phyloP scores from a whole-genome alignment of 2,329 filamentous ascomycete genomes.

The Fusarium siculi region DNA sequence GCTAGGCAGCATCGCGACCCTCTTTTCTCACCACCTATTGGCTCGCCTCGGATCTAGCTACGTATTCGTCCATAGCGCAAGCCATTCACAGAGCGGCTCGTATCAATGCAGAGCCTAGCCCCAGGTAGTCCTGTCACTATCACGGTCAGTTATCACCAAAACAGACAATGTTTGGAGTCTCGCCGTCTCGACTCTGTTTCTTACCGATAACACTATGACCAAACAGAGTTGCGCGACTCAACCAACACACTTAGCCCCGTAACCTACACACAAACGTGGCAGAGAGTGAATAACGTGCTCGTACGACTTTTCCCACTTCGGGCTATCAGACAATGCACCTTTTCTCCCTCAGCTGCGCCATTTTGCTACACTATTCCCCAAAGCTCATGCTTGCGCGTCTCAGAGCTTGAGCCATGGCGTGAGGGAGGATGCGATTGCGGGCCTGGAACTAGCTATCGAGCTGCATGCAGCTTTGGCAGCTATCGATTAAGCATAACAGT shows the following conservation, averaged over 20 bases:
- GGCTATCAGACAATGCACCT: no score
- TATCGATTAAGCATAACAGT: conserved; percentile 3
- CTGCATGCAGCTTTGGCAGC: neutral
- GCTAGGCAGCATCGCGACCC: neutral
- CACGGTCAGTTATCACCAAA: neutral
- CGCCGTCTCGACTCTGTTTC: neutral
- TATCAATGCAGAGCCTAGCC: neutral
- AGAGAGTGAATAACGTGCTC: neutral
- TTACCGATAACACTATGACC: neutral
- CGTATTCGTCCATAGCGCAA: neutral
- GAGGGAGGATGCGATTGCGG: neutral
- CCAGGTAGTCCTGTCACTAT: neutral
- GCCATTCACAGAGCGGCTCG: neutral
- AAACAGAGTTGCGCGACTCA: neutral
- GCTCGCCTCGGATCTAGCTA: neutral
- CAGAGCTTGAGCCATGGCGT: neutral
- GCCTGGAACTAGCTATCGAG: neutral
- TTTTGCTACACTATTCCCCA: neutral
- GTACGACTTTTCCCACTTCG: neutral
- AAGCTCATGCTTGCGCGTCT: neutral
- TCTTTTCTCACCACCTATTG: neutral
- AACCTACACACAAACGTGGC: neutral
- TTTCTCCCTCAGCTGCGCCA: neutral
- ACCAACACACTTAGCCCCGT: neutral
- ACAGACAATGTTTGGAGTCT: neutral